Conservation (phyloP, 225 moss, liverwort and hornwort species). For the Sphagnum contortum region DNA sequence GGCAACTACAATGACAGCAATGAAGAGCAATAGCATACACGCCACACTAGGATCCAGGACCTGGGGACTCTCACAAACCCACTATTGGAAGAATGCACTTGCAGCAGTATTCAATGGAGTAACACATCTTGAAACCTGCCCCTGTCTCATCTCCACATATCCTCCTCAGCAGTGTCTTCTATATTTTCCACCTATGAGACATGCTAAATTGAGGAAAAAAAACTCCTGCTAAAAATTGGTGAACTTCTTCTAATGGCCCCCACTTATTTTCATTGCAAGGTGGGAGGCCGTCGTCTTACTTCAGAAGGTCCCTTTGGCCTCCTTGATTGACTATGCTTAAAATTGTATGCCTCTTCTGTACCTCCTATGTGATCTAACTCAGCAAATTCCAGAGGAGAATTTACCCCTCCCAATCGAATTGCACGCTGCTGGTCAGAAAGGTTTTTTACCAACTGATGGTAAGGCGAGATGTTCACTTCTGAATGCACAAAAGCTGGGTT, state of each 20-base stretch:
- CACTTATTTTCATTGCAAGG: background rate
- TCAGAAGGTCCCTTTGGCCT: conserved; percentile 7
- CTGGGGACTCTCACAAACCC: too few species aligned
- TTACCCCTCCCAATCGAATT: conserved; percentile 54
- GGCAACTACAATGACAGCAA: too few species aligned
- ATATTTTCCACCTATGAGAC: too few species aligned
- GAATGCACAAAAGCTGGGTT: conserved; percentile 19
- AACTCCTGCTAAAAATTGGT: conserved; percentile 2
- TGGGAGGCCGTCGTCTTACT: background rate
- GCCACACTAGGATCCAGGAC: too few species aligned
- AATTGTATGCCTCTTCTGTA: conserved; percentile 7
- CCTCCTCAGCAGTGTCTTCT: too few species aligned
- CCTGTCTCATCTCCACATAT: too few species aligned
- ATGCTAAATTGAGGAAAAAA: background rate
- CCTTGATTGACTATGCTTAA: conserved; percentile 2
- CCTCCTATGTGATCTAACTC: background rate
- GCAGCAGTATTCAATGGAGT: too few species aligned
- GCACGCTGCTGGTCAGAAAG: conserved; percentile 88
- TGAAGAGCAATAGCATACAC: too few species aligned
- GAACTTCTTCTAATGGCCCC: background rate
- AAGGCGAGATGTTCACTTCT: conserved; percentile 31
- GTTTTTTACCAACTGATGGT: conserved; percentile 47
- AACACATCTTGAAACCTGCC: too few species aligned
- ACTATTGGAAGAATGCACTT: too few species aligned
- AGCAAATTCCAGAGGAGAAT: conserved; percentile 7